These are phyloP conservation scores for Xeromyces bisporus DNA, from an alignment of 495 filamentous ascomycete genomes.

Conservation along the genomic window DNA sequence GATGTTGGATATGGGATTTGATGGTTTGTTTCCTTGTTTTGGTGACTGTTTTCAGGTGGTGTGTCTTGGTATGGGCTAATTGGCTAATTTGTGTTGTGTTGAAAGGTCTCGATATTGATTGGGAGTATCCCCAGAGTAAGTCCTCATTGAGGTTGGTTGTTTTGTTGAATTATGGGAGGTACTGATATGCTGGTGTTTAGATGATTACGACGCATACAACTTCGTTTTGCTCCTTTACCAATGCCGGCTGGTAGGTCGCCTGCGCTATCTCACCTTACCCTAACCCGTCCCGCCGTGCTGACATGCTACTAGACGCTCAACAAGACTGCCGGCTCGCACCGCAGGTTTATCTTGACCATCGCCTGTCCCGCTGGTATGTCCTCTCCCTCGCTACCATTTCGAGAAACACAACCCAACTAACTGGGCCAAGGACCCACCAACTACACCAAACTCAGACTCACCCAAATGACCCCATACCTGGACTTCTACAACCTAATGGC, in stretches of 20 bases:
- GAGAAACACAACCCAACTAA: no score
- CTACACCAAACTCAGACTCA: conserved; percentile 49
- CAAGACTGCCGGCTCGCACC: conserved; percentile 33
- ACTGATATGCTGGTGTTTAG: conserved; percentile 10
- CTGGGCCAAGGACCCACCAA: conserved; percentile 42
- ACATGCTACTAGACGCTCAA: conserved; percentile 35
- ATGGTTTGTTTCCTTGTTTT: conserved; percentile 20
- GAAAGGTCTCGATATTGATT: conserved; percentile 45
- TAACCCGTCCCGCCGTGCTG: not conserved
- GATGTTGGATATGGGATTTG: conserved; percentile 49
- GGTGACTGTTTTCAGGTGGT: not conserved
- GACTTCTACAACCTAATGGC: conserved; percentile 77
- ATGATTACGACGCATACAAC: conserved; percentile 44
- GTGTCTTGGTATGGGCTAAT: no score
- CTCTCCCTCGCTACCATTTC: no score
- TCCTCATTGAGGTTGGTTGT: not conserved
- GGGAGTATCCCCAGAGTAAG: conserved; percentile 37
- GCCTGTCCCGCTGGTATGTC: conserved; percentile 39
- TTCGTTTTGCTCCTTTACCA: conserved; percentile 53
- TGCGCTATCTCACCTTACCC: not conserved
- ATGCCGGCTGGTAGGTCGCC: conserved; percentile 32
- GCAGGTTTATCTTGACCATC: conserved; percentile 60
- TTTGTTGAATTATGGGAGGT: no score
- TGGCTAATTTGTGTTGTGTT: conserved; percentile 3
- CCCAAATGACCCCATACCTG: conserved; percentile 53